Evolutionary conservation across 2,329 filamentous ascomycete species (phyloP), one percentile per base, ranked within the genome.

Genomic region (Allantophomopsis cytisporea): DNA sequence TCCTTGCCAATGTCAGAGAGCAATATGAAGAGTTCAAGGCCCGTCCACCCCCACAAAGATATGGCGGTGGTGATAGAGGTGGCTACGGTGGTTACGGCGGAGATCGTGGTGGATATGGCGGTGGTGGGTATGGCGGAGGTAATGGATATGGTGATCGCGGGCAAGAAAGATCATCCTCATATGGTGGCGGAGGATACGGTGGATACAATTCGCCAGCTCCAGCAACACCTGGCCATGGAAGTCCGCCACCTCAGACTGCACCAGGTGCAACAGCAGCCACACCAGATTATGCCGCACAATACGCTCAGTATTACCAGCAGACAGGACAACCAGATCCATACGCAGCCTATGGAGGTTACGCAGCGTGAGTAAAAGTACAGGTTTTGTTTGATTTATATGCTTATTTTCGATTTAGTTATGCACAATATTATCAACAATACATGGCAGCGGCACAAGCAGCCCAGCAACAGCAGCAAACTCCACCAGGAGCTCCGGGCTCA

Each of bases 11-110:
- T 49, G 91, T 98, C 40, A 83, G 80, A 54, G 73, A 86, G 45
- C 82, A 94, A 56, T 96, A 95, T 56, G 83, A 95, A 55, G 78
- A 80, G 36, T 94, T 89, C 69, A 96, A 95, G 63, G 76, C 76
- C 48, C 78, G 84, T 16, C 65, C 65, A 7, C 83, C 83, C 13
- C 83, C 79, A 41, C 68, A 69, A 44, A 80, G 81, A 37, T 63
- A 62, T 40, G 80, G 75, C 49, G 73, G 75, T 17, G 73, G 75
- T 17, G 48, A 43, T 32, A 31, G 42, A 37, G 47, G 43, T 31
- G 43, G 46, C 39, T 52, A 43, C 37, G 55, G 54, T 50, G 55
- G 62, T 35, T 59, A 65, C 39, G 63, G 66, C 37, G 64, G 58
- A 20, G 16, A 34, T 17, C 60, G 63, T 43, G 57, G 60, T 41